Base-by-base conservation (phyloP, 306 rosid species). In the Cucurbita moschata region DNA sequence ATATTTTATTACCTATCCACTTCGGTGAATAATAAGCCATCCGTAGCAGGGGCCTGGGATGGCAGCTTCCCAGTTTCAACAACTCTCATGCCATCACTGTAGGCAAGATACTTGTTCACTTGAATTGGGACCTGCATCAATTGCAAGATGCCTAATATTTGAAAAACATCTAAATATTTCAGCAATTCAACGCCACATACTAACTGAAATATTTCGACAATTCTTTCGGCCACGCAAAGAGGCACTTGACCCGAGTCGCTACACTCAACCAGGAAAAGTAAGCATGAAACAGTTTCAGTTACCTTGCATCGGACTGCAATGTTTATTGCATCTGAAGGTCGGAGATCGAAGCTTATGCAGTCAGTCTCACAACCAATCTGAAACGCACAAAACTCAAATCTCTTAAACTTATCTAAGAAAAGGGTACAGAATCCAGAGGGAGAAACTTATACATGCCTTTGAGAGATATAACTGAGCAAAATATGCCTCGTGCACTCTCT, bases 221-320 rank as follows among this genome's bases (percentile, higher is more conserved):
- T 39, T 39, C 11, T 37, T 40, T 15, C 8, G 2, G 70, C 3
- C 30, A 63, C 49, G n/a, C 18, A 64, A 42, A 18, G 51, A 62
- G 4, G 69, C 13, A 62, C 14, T 2, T 62, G 51, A 8, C 21
- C 68, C 9, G 44, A 64, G 71, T 15, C 26, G n/a, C 15, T n/a
- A 40, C 14, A 42, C 19, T 40, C 12, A 73, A 37, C 2, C 14
- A 21, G 10, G 39, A 39, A 52, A 21, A 67, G 30, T 8, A 67
- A 1, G 71, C 58, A 55, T 1, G 16, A 59, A 61, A 72, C 30
- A 19, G 38, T n/a, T 74, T 37, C 18, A 39, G 58, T 50, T 82
- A 94, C 99, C 97, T 94, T 89, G 97, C 99, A 94, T 79, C 92
- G 81, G 54, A 94, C 90, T 43, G 99, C 99, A 82, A 94, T 89